Base-by-base conservation (phyloP, 1,139 yeast species). In the Candida sojae region DNA sequence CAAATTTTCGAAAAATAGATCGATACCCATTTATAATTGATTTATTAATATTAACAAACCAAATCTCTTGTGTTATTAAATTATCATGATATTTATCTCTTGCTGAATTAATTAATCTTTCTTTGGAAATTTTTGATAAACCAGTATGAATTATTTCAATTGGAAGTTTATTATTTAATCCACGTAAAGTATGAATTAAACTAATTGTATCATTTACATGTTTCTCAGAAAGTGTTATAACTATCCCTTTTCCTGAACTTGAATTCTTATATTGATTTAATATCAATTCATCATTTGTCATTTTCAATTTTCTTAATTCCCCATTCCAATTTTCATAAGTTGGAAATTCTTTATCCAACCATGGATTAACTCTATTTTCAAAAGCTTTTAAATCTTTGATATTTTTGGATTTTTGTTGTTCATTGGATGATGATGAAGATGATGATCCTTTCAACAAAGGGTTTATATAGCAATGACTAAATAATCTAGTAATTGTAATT, bases 251-350 rank as follows among this genome's bases (percentile, higher is more conserved):
- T 1, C 77, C 77, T 39, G 62, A 57, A 25, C 33, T 26, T 8
- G 39, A 23, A 8, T 23, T 48, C n/a, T 33, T 42, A 42, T 53
- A 55, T 12, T 48, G 51, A 13, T 42, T 56, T 30, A 59, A 49
- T 2, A 46, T 42, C 12, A 61, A 48, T 50, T 52, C 62, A n/a
- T 60, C 57, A 67, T 71, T 64, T 32, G 63, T 52, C n/a, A 82
- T 82, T 6, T 76, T 75, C 9, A 70, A 66, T 31, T 63, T 51
- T 21, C 61, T 59, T 9, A 57, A 58, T 21, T 68, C 71, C 8
- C 82, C 82, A 7, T 71, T 70, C 79, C 80, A 77, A 55, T 80
- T 63, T 49, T 70, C 75, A 57, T 66, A 79, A 5, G 66, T 55
- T 4, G 84, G 83, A 37, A 65, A 57, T 41, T 70, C 66, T 45